Evolutionary conservation across 768 basidiomycete species (phyloP).

Genomic region (Boletales sp.): DNA sequence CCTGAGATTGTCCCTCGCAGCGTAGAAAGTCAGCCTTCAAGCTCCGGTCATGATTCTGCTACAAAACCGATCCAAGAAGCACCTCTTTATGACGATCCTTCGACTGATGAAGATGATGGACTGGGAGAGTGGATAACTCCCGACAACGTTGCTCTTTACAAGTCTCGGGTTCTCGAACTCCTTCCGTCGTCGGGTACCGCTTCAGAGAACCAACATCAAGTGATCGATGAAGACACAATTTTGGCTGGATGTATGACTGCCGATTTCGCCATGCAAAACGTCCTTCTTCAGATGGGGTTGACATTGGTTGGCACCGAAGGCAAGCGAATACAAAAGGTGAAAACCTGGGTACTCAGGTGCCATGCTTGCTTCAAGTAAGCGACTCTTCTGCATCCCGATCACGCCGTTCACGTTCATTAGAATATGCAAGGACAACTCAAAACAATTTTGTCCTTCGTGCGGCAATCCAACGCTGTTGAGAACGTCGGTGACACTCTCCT

Average conservation of each 20-base stretch:
- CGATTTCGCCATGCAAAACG: constrained; percentile 99
- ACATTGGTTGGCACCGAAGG: constrained; percentile 88
- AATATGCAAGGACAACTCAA: constrained; percentile 91
- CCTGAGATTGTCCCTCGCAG: constrained; percentile 33
- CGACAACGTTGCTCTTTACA: constrained; percentile 77
- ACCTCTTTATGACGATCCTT: constrained; percentile 70
- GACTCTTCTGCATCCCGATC: background rate
- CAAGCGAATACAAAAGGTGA: constrained; percentile 83
- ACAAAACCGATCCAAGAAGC: constrained; percentile 10
- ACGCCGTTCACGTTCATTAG: constrained; percentile 38
- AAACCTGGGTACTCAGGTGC: constrained; percentile 94
- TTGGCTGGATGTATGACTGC: constrained; percentile 92
- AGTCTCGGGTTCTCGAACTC: constrained; percentile 82
- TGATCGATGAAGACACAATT: constrained; percentile 40
- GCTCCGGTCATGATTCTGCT: constrained; percentile 1
- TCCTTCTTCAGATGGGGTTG: constrained; percentile 90
- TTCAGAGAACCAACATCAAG: constrained; percentile 31
- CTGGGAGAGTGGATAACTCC: constrained; percentile 99
- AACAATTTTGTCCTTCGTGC: constrained; percentile 97
- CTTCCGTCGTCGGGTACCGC: constrained; percentile 52
- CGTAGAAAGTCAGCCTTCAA: constrained; percentile 23
- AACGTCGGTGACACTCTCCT: constrained; percentile 82
- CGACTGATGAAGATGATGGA: constrained; percentile 71
- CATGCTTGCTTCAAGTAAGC: constrained; percentile 99
- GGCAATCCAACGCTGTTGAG: constrained; percentile 90